Percentiles rank a stretch among this genome's conserved stretches.
phyloP scores from a whole-genome alignment of 2,329 filamentous ascomycete genomes.

The Hypoxylon sp. region DNA sequence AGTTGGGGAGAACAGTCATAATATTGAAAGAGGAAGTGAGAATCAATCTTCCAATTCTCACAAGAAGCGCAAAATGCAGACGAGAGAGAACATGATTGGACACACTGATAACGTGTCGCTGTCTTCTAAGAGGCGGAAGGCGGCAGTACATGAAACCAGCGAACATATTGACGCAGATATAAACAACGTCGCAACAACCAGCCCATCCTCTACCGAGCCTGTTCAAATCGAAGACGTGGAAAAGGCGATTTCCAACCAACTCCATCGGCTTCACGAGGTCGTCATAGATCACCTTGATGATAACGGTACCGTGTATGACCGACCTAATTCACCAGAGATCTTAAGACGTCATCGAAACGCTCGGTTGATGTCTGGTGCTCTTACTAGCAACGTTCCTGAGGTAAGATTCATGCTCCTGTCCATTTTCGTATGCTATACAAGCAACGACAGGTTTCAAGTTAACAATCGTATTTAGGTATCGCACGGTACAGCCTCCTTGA shows the following conservation, averaged over 20 bases:
- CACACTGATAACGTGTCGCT: neutral
- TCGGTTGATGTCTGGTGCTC: conserved; percentile 40
- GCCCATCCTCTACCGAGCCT: neutral
- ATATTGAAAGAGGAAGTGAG: neutral
- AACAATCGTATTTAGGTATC: neutral
- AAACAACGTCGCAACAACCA: neutral
- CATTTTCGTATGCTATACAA: neutral
- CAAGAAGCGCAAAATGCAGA: neutral
- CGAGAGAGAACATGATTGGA: neutral
- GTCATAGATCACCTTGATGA: conserved; percentile 34
- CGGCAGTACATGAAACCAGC: neutral
- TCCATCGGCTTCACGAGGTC: conserved; percentile 35
- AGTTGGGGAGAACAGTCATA: neutral
- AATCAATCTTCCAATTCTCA: neutral
- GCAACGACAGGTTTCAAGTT: neutral
- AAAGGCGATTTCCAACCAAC: neutral
- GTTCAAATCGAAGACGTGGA: neutral
- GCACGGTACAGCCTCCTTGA: neutral
- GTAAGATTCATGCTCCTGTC: neutral
- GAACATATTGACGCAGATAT: neutral
- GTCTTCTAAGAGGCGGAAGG: neutral
- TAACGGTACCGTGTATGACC: conserved; percentile 26
- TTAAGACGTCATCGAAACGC: neutral
- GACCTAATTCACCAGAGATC: neutral
- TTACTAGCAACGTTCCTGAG: neutral